These are phyloP conservation scores for Grifola frondosa DNA, from an alignment of 1,284 basidiomycete genomes.

Conservation along the genomic window DNA sequence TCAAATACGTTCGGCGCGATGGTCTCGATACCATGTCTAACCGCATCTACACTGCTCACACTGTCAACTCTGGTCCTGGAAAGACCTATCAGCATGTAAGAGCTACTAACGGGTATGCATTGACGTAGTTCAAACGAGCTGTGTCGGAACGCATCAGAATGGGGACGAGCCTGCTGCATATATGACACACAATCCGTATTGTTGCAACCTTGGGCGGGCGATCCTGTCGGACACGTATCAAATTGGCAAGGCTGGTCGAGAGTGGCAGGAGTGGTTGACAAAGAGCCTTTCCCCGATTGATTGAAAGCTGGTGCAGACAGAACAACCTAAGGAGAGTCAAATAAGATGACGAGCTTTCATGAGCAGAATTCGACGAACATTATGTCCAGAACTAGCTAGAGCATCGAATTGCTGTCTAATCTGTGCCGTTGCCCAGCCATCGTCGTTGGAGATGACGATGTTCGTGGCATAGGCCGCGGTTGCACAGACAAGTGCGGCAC, in stretches of 20 bases:
- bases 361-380: constrained; percentile 24
- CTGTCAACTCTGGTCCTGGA: not conserved
- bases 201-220: constrained; percentile 43
- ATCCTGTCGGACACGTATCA: constrained; percentile 39
- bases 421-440: constrained; percentile 44
- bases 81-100: not conserved
- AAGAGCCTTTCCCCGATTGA: constrained; percentile 43
- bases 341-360: not conserved
- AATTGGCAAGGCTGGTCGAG: constrained; percentile 39
- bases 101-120: constrained; percentile 22
- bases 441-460: constrained; percentile 33
- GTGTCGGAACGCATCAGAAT: not conserved
- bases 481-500: constrained; percentile 3
- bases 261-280: constrained; percentile 21
- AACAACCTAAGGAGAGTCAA: constrained; percentile 32
- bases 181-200: constrained; percentile 39
- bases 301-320: constrained; percentile 44
- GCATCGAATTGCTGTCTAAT: constrained; percentile 41
- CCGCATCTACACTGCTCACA: constrained; percentile 40
- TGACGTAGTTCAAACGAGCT: constrained; percentile 27
- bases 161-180: constrained; percentile 27
- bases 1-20: constrained; percentile 43
- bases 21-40: constrained; percentile 47
- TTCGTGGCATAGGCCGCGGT: constrained; percentile 18
- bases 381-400: constrained; percentile 33